Base-by-base conservation (phyloP, 352 stramenopile genomes). In the Saprolegnia parasitica region DNA sequence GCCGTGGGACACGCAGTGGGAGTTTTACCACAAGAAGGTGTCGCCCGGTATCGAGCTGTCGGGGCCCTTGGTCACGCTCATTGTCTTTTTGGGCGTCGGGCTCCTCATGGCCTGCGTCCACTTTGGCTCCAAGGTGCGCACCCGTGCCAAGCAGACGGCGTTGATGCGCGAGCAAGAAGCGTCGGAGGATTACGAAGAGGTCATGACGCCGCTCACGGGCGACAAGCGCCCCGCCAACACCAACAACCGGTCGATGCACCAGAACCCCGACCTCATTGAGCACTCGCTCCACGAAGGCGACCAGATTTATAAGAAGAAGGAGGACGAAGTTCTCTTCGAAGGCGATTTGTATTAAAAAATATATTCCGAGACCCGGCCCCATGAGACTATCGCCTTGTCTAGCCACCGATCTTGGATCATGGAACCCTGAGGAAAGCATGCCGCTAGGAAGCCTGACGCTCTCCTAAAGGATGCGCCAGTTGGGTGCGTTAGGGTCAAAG, bases 121-220 rank as follows among this genome's bases (percentile, higher is more conserved):
- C 73, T 93, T 86, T 71, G 87, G 87, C 40, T 81, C 83, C 49
- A 93, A 92, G 81, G 83, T 87, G 45, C 87, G 86, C 56, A 81
- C 91, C 62, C 83, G 87, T 45, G 87, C 87, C 42, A 77, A 80
- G 35, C 87, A 93, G 76, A 95, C 87, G 37, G 87, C 87, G 21
- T 67, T 95, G 40, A 90, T 95, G 83, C 87, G 87, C 60, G 87
- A 95, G 56, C 87, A 95, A 76, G 87, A 95, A 65, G 84, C 85
- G 15, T 91, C 85, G 39, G 87, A 95, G 73, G 87, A 95, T 77
- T 95, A 95, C 75, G 87, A 95, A 77, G 87, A 95, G 79, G 90
- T 95, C 56, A 93, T 93, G 87, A 95, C 87, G 56, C 87, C 87
- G n/a, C 78, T 95, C 10, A 91, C 87, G n/a, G 78, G 73, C 55